A percentile compares a stretch with the other conserved stretches of the same genome.
These are phyloP conservation scores for Aspergillus spinulosporus DNA, from an alignment of 2,329 filamentous ascomycete genomes.

Conservation along the genomic window DNA sequence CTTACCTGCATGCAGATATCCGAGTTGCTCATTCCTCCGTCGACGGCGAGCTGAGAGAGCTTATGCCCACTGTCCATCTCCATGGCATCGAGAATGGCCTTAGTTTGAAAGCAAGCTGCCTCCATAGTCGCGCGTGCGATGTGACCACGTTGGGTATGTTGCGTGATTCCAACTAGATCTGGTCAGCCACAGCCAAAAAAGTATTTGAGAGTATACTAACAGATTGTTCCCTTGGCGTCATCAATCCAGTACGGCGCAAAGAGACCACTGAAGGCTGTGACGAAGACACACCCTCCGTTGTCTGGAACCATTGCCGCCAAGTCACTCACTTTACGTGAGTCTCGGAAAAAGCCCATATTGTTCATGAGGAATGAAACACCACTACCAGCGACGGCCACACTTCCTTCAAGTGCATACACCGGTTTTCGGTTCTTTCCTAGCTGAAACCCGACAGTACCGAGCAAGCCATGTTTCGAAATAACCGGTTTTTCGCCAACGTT, in stretches of 20 bases:
- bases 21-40: slow-evolving; percentile 86
- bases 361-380: slow-evolving; percentile 75
- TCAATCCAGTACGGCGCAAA: slow-evolving; percentile 96
- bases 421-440: slow-evolving; percentile 68
- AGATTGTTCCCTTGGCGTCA: slow-evolving; percentile 84
- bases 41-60: slow-evolving; percentile 74
- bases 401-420: slow-evolving; percentile 80
- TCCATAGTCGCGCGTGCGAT: slow-evolving; percentile 87
- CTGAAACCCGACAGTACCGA: slow-evolving; percentile 86
- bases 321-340: slow-evolving; percentile 64
- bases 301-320: slow-evolving; percentile 66
- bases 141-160: slow-evolving; percentile 81
- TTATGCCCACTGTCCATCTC: slow-evolving; percentile 77
- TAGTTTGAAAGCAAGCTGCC: slow-evolving; percentile 89
- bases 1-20: slow-evolving; percentile 79
- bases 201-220: slow-evolving; percentile 45
- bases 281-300: slow-evolving; percentile 81
- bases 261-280: slow-evolving; percentile 86
- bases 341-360: slow-evolving; percentile 63
- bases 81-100: slow-evolving; percentile 90
- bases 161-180: slow-evolving; percentile 70
- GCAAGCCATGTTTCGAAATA: slow-evolving; percentile 76
- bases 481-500: slow-evolving; percentile 84
- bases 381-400: slow-evolving; percentile 77
- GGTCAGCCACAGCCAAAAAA: slow-evolving; percentile 3